Conservation (phyloP, 169 alveolate genomes). For the Eimeria zaria region DNA sequence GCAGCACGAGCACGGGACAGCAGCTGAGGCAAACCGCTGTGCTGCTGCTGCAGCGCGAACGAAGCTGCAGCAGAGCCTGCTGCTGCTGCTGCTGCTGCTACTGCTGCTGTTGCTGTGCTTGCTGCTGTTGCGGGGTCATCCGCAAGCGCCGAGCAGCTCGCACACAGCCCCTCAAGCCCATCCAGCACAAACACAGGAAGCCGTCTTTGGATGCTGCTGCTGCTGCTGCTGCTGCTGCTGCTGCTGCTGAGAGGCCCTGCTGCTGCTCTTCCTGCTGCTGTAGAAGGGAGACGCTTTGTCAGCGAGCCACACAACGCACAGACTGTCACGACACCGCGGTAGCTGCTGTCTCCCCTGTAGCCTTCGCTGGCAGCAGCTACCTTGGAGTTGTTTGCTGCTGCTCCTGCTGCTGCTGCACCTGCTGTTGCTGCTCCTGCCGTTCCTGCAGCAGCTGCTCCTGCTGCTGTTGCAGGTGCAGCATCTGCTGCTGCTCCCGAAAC, state of each 20-base stretch:
- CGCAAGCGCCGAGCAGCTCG: conserved; percentile 34
- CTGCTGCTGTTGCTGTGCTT: conserved; percentile 10
- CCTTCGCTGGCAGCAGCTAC: neutral
- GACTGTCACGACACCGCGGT: conserved; percentile 31
- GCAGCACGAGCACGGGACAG: conserved; percentile 44
- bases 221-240: conserved; percentile 59
- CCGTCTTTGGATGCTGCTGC: neutral
- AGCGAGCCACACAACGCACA: conserved; percentile 59
- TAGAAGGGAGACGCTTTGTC: conserved; percentile 39
- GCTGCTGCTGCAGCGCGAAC: conserved; percentile 17
- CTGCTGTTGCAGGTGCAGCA: conserved; percentile 25
- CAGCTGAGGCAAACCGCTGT: conserved; percentile 13
- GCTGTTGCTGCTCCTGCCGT: neutral
- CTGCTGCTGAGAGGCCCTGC: neutral
- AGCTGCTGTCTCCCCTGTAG: neutral
- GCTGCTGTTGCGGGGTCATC: conserved; percentile 22
- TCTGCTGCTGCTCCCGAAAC: conserved; percentile 13
- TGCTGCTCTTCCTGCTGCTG: neutral
- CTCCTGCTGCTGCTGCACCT: neutral
- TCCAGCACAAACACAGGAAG: conserved; percentile 48
- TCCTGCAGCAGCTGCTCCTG: conserved; percentile 1
- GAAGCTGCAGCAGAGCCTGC: neutral
- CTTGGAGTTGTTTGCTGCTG: neutral
- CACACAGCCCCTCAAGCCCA: conserved; percentile 64
- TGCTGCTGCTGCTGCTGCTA: conserved; percentile 15